A percentile compares a stretch with the other conserved stretches of the same genome.
Conservation (phyloP, 169 alveolate species). For the Plasmodium relictum region DNA sequence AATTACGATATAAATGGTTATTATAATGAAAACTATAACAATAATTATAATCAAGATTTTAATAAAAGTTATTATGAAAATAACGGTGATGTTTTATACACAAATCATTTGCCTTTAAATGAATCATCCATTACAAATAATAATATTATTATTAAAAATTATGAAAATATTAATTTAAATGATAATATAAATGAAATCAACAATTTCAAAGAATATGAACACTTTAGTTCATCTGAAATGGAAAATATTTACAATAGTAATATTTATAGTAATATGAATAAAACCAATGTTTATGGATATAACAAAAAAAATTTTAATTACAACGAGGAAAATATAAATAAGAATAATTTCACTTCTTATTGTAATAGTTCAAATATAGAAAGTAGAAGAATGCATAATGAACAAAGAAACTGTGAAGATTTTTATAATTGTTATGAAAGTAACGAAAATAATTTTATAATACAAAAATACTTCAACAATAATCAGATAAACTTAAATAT, state of each 20-base stretch:
- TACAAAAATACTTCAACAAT: background rate
- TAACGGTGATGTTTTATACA: background rate
- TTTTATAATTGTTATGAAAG: background rate
- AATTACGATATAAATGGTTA: background rate
- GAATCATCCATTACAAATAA: background rate
- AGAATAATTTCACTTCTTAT: background rate
- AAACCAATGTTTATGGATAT: background rate
- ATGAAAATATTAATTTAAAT: background rate
- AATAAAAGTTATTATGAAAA: background rate
- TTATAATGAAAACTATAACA: background rate
- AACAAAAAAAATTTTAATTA: background rate
- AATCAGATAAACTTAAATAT: background rate
- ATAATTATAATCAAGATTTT: background rate
- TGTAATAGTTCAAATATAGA: constrained; percentile 5
- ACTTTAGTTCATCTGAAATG: background rate
- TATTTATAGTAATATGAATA: background rate
- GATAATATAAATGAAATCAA: background rate
- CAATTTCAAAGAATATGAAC: background rate
- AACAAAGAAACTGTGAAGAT: background rate
- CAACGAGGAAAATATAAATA: background rate
- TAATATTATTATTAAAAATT: background rate
- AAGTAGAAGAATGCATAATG: background rate
- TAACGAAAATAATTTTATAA: background rate
- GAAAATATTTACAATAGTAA: background rate
- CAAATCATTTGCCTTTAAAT: background rate